These are phyloP conservation scores for Nitzschia sp. DNA, from an alignment of 108 stramenopile species.

Conservation along the genomic window DNA sequence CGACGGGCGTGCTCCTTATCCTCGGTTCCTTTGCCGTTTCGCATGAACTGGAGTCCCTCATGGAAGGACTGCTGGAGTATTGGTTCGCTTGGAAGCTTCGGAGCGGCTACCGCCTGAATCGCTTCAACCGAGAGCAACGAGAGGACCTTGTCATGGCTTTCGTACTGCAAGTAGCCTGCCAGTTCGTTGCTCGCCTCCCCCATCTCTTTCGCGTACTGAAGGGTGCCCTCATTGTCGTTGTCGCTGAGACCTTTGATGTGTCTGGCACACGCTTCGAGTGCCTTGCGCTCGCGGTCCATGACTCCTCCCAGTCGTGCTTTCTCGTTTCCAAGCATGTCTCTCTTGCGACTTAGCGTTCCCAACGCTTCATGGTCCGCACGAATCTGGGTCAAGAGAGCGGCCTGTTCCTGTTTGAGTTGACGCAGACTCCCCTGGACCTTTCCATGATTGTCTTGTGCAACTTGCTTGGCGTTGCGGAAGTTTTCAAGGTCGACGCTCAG, in stretches of 20 bases:
- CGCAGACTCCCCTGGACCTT: conserved; percentile 12
- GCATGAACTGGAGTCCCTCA: not conserved
- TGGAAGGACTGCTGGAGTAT: conserved; percentile 1
- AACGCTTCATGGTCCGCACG: conserved; percentile 16
- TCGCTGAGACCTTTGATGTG: conserved; percentile 15
- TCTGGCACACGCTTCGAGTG: conserved; percentile 21
- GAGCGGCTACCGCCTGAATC: conserved; percentile 19
- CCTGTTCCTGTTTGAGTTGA: conserved; percentile 20
- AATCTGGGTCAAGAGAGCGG: conserved; percentile 7
- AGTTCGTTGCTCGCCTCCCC: conserved; percentile 19
- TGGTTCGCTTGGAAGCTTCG: conserved; percentile 3
- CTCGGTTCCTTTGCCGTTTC: not conserved
- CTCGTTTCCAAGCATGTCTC: conserved; percentile 15
- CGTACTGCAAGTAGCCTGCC: conserved; percentile 1
- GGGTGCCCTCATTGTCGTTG: conserved; percentile 8
- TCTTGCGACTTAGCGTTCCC: conserved; percentile 19
- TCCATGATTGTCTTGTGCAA: not conserved
- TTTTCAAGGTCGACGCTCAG: conserved; percentile 18
- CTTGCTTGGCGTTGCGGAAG: conserved; percentile 17
- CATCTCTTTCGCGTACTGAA: conserved; percentile 20
- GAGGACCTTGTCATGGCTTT: conserved; percentile 1
- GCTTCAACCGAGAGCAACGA: conserved; percentile 14
- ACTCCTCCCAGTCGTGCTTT: conserved; percentile 13
- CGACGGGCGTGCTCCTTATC: not conserved
- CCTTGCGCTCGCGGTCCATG: conserved; percentile 24